Conservation (phyloP, 805 yeast genomes). For the Metschnikowia vanudenii region DNA sequence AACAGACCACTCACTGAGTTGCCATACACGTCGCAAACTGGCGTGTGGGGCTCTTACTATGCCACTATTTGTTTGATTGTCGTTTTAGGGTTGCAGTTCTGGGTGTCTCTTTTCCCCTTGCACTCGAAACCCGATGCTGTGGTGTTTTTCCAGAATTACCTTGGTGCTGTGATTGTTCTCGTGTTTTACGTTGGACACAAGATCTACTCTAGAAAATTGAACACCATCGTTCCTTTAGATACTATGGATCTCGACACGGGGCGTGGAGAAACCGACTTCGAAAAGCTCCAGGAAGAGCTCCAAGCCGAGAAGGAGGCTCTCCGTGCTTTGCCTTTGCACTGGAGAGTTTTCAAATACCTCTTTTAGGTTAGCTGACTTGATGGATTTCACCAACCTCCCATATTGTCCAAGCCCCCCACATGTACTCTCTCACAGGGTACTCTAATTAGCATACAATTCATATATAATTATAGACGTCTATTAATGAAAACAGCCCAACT, state of each 20-base stretch:
- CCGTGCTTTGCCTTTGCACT: slow-evolving; percentile 16
- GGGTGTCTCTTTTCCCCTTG: slow-evolving; percentile 29
- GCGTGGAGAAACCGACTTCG: slow-evolving; percentile 25
- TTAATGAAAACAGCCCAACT: background rate
- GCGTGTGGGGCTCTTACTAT: slow-evolving; percentile 30
- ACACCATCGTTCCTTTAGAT: slow-evolving; percentile 21
- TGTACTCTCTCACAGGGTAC: background rate
- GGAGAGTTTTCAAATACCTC: slow-evolving; percentile 19
- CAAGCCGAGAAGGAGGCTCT: slow-evolving; percentile 20
- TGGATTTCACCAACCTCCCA: background rate
- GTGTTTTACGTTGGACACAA: slow-evolving; percentile 27
- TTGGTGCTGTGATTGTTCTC: slow-evolving; percentile 26
- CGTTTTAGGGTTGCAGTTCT: slow-evolving; percentile 28
- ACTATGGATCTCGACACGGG: slow-evolving; percentile 29
- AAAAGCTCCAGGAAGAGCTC: slow-evolving; percentile 23
- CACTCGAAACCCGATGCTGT: slow-evolving; percentile 22
- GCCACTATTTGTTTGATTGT: slow-evolving; percentile 24
- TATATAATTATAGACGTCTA: background rate
- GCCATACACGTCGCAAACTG: slow-evolving; percentile 54
- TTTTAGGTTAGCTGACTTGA: slow-evolving; percentile 5
- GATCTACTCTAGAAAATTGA: slow-evolving; percentile 21
- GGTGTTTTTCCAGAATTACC: slow-evolving; percentile 27
- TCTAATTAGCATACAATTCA: slow-evolving; percentile 2
- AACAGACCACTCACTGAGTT: slow-evolving; percentile 47
- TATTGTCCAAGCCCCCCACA: too few species aligned